Base-by-base conservation (phyloP, 768 basidiomycete species). In the Fistulinella prunicolor region DNA sequence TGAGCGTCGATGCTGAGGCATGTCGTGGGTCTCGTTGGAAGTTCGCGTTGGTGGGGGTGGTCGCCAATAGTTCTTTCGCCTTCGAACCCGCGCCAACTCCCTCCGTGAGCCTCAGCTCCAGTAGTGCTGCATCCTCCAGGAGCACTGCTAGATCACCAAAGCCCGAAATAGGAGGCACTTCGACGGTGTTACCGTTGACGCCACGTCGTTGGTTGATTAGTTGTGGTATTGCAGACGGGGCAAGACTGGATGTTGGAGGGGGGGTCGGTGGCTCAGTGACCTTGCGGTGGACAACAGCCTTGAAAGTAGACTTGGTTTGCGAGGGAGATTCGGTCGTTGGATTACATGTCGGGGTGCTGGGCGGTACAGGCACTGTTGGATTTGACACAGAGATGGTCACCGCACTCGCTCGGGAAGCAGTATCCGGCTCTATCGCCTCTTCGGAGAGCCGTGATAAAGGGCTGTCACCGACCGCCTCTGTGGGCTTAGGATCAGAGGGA, bases 281-380 rank as follows among this genome's bases (percentile, higher is more conserved):
- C 56, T 78, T 82, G 50, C 72, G 65, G 54, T 83, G 82, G 34
- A 84, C 82, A 14, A 82, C 76, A 21, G 82, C 79, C 40, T 67
- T 73, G 64, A 83, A 83, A 4, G 70, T 67, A 10, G 53, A 20
- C 37, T 52, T 68, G 24, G 35, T 46, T 36, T 50, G 55, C 12
- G 42, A 34, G 17, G 19, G 53, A 12, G 42, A 3, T 16, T 48
- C 48, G 21, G 32, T 22, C 2, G 51, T 35, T 17, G 26, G 34
- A 24, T 39, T 43, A 14, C 59, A 53, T n/a, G 55, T 47, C 22
- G 53, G 30, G 21, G 37, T 17, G n/a, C 32, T 57, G 28, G 47
- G 34, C 16, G 37, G 36, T 4, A 38, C 32, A 6, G 53, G 49
- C 14, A 26, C 41, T 9, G 17, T 35, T 38, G 52, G 48, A 34